Evolutionary conservation across 2,329 filamentous ascomycete genomes (phyloP).

Genomic region (Catunica adiposa): DNA sequence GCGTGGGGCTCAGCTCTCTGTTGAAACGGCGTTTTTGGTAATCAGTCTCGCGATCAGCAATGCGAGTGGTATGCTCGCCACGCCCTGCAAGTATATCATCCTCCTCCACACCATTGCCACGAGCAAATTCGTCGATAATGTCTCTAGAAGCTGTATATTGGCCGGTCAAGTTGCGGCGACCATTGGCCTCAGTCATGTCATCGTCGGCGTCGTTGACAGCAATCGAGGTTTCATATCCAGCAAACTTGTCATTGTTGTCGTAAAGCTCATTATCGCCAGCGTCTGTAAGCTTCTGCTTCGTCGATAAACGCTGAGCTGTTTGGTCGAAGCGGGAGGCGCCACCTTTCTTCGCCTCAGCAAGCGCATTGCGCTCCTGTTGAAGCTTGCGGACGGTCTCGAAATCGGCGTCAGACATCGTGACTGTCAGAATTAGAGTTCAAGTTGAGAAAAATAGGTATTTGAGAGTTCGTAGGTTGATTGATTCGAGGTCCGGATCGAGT

Average conservation of each 20-base stretch:
- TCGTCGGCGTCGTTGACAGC: conserved; percentile 63
- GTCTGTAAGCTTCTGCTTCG: conserved; percentile 83
- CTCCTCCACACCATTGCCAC: conserved; percentile 72
- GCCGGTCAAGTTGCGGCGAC: conserved; percentile 63
- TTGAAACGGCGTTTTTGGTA: conserved; percentile 94
- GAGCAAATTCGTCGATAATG: conserved; percentile 88
- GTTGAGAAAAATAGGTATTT: neutral
- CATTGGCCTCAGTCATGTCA: conserved; percentile 56
- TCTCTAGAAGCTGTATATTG: conserved; percentile 89
- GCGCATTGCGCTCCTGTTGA: conserved; percentile 82
- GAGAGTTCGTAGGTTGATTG: conserved; percentile 1
- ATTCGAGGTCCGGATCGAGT: conserved; percentile 10
- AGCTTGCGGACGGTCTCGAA: conserved; percentile 77
- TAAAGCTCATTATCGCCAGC: conserved; percentile 79
- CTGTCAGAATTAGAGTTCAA: neutral
- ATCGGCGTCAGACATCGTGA: conserved; percentile 58
- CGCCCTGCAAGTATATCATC: conserved; percentile 73
- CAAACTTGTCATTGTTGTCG: conserved; percentile 65
- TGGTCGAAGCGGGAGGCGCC: conserved; percentile 65
- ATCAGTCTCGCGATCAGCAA: conserved; percentile 84
- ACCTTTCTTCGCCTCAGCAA: conserved; percentile 55
- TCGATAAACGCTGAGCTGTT: conserved; percentile 63
- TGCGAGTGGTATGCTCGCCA: conserved; percentile 75
- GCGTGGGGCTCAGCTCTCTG: conserved; percentile 68
- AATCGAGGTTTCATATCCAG: conserved; percentile 82